These are phyloP conservation scores for Monosporozyma yasuniensis DNA, from an alignment of 805 yeast genomes.

Conservation along the genomic window DNA sequence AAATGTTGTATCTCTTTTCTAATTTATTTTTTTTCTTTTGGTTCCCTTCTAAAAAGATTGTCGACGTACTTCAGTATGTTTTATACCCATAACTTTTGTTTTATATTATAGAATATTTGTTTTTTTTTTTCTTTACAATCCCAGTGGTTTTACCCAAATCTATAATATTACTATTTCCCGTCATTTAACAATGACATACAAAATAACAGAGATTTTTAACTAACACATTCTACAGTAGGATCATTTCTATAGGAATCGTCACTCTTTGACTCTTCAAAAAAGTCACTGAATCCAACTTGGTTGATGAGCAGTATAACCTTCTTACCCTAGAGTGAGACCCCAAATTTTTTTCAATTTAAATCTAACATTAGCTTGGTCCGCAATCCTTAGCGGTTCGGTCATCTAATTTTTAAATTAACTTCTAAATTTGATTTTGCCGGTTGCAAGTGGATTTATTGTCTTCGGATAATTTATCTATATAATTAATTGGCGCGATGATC, in stretches of 20 bases:
- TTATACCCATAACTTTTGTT: slow-evolving; percentile 19
- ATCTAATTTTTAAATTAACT: slow-evolving; percentile 40
- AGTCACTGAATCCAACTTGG: slow-evolving; percentile 99
- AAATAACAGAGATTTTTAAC: slow-evolving; percentile 21
- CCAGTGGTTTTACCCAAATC: neutral
- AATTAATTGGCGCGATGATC: slow-evolving; percentile 96
- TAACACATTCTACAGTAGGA: slow-evolving; percentile 64
- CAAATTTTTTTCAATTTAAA: slow-evolving; percentile 4
- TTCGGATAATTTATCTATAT: slow-evolving; percentile 10
- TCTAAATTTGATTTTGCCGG: slow-evolving; percentile 18
- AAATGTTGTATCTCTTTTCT: slow-evolving; percentile 33
- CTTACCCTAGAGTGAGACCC: slow-evolving; percentile 84
- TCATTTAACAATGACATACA: neutral
- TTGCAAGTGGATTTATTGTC: slow-evolving; percentile 8
- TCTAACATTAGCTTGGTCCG: slow-evolving; percentile 55
- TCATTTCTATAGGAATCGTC: slow-evolving; percentile 99
- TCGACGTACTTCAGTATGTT: slow-evolving; percentile 92
- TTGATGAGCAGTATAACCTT: slow-evolving; percentile 90
- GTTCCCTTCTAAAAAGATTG: slow-evolving; percentile 33
- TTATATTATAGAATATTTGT: neutral
- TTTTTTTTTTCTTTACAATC: neutral
- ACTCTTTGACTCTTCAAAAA: slow-evolving; percentile 97
- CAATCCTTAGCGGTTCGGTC: slow-evolving; percentile 86
- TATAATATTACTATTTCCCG: neutral
- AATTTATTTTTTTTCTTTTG: slow-evolving; percentile 22